Evolutionary conservation across 305 asterid species (phyloP).

Genomic region (Striga hermonthica): DNA sequence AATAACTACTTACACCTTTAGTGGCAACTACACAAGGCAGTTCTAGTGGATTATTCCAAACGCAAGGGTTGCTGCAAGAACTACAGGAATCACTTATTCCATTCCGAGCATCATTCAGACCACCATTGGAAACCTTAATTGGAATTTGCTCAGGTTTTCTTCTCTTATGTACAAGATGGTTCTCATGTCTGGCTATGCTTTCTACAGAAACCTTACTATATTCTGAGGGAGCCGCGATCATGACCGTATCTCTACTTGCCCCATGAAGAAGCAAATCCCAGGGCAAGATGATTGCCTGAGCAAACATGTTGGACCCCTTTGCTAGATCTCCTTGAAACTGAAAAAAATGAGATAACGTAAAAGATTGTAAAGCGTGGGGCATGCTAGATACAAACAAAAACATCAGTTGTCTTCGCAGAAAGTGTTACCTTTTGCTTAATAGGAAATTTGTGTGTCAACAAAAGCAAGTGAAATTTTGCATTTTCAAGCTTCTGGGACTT

Average conservation of each 20-base stretch:
- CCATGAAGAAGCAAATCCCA: slow-evolving; percentile 69
- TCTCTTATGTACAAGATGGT: slow-evolving; percentile 42
- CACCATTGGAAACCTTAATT: slow-evolving; percentile 29
- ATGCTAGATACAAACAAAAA: slow-evolving; percentile 15
- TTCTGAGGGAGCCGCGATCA: background rate
- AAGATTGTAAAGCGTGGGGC: slow-evolving; percentile 22
- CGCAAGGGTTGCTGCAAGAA: slow-evolving; percentile 26
- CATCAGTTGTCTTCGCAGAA: slow-evolving; percentile 15
- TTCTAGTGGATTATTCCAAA: slow-evolving; percentile 34
- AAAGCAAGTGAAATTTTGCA: slow-evolving; percentile 70
- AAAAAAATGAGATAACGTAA: slow-evolving; percentile 25
- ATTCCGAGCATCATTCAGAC: slow-evolving; percentile 35
- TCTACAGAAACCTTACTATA: background rate
- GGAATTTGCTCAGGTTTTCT: slow-evolving; percentile 42
- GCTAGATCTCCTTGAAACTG: slow-evolving; percentile 58
- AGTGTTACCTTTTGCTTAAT: slow-evolving; percentile 54
- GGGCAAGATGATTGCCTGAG: slow-evolving; percentile 73
- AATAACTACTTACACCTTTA: slow-evolving; percentile 34
- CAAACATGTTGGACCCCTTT: slow-evolving; percentile 54
- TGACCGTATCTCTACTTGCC: slow-evolving; percentile 39
- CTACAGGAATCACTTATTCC: slow-evolving; percentile 26
- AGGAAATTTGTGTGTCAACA: slow-evolving; percentile 79
- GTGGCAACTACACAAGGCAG: slow-evolving; percentile 51
- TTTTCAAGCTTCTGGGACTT: slow-evolving; percentile 45
- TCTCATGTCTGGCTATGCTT: slow-evolving; percentile 27